Percentiles rank a stretch among this genome's conserved stretches.
Evolutionary conservation across 2,329 filamentous ascomycete genomes (phyloP).

Genomic region (Paramyrothecium sp.): DNA sequence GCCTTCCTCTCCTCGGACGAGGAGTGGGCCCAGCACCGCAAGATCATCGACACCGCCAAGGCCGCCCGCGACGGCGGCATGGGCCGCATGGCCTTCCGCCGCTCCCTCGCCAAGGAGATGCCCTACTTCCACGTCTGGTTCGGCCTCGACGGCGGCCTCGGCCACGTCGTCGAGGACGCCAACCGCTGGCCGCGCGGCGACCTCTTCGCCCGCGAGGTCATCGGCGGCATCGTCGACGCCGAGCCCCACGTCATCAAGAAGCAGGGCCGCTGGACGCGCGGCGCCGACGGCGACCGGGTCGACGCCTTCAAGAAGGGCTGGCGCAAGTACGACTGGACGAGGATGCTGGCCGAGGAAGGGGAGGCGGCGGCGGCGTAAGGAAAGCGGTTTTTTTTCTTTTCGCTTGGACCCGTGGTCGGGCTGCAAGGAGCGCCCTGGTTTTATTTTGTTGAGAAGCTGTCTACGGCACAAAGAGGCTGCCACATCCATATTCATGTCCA

Average conservation of each 20-base stretch:
- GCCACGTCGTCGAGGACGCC: slow-evolving; percentile 87
- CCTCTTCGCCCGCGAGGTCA: slow-evolving; percentile 85
- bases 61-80: slow-evolving; percentile 62
- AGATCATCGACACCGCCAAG: slow-evolving; percentile 84
- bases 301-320: slow-evolving; percentile 82
- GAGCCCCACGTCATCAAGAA: slow-evolving; percentile 82
- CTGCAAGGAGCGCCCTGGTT: no score
- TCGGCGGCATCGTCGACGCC: slow-evolving; percentile 88
- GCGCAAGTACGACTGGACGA: slow-evolving; percentile 89
- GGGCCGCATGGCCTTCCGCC: slow-evolving; percentile 79
- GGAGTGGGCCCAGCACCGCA: slow-evolving; percentile 94
- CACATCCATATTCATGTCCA: no score
- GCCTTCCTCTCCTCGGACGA: slow-evolving; percentile 85
- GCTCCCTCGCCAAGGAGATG: slow-evolving; percentile 87
- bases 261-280: slow-evolving; percentile 80
- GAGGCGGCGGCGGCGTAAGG: background rate
- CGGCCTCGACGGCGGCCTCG: slow-evolving; percentile 83
- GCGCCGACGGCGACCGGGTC: slow-evolving; percentile 64
- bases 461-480: no score
- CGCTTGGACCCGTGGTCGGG: no score
- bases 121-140: slow-evolving; percentile 99
- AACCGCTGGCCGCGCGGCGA: slow-evolving; percentile 87
- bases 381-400: background rate
- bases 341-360: slow-evolving; percentile 47
- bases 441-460: no score